Conservation (phyloP, 345 rosid genomes). For the Dimocarpus longan region DNA sequence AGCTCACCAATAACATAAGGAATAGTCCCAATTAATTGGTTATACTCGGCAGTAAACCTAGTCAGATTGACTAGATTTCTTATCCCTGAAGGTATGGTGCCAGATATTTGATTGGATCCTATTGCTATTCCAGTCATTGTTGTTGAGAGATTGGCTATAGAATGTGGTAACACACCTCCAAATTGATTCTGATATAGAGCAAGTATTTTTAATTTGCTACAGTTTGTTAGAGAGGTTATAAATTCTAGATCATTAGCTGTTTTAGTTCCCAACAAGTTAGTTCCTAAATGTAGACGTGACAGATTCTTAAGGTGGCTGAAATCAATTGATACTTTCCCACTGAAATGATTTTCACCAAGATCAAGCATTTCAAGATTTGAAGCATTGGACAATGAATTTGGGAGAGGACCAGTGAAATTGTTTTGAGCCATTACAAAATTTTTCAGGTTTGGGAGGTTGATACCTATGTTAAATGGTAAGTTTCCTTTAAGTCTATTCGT, state of each 20-base stretch:
- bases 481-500: constrained; percentile 10
- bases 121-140: no score
- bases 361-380: not conserved
- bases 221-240: no score
- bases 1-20: no score
- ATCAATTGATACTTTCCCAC: not conserved
- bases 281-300: not conserved
- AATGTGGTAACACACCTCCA: no score
- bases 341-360: not conserved
- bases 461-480: constrained; percentile 14
- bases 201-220: no score
- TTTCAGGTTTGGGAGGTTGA: constrained; percentile 18
- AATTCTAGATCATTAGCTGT: not conserved
- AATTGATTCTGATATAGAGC: no score
- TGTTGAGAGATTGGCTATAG: no score
- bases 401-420: constrained; percentile 1
- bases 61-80: no score
- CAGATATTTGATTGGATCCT: no score
- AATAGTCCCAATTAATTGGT: no score
- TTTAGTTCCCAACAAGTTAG: not conserved
- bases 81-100: no score
- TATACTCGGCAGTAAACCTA: no score
- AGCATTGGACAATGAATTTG: not conserved
- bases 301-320: constrained; percentile 4
- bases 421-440: not conserved